Evolutionary conservation across 2,329 filamentous ascomycete species (phyloP).

Genomic region (Sarocladium oryzae): DNA sequence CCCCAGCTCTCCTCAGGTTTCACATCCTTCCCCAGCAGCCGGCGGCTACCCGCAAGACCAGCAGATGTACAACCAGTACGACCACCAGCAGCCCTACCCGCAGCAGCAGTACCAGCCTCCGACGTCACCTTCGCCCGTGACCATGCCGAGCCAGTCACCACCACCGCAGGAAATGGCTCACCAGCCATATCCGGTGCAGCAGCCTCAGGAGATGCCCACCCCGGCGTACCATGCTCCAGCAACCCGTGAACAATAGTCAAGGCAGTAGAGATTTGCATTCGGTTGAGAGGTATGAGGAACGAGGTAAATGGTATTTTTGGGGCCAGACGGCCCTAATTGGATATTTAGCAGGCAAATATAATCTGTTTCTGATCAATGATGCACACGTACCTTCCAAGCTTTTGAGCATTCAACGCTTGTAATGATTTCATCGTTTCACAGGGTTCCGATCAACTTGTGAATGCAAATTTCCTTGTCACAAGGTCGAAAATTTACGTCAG

Average conservation of each 20-base stretch:
- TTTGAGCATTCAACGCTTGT: too few species aligned
- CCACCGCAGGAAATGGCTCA: slow-evolving; percentile 6
- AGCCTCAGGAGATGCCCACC: slow-evolving; percentile 1
- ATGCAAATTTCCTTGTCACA: too few species aligned
- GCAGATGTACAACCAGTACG: slow-evolving; percentile 16
- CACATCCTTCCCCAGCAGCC: background rate
- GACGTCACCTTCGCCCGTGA: slow-evolving; percentile 10
- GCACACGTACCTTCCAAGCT: too few species aligned
- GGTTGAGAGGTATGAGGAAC: too few species aligned
- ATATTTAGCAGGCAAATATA: too few species aligned
- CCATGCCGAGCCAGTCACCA: slow-evolving; percentile 6
- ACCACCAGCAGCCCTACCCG: slow-evolving; percentile 14
- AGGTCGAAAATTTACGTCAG: too few species aligned
- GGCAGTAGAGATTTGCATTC: too few species aligned
- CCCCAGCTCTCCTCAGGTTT: slow-evolving; percentile 5
- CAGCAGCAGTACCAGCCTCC: slow-evolving; percentile 13
- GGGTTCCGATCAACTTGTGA: too few species aligned
- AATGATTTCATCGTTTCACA: too few species aligned
- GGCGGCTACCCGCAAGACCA: slow-evolving; percentile 9
- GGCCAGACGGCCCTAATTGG: too few species aligned
- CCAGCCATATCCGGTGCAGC: slow-evolving; percentile 9
- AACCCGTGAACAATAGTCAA: background rate
- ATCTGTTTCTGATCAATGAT: too few species aligned
- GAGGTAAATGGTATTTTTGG: too few species aligned
- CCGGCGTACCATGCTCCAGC: slow-evolving; percentile 8